A percentile compares a stretch with the other conserved stretches of the same genome.
phyloP scores from a whole-genome alignment of 352 stramenopile species.

The Globisporangium cystogenes region DNA sequence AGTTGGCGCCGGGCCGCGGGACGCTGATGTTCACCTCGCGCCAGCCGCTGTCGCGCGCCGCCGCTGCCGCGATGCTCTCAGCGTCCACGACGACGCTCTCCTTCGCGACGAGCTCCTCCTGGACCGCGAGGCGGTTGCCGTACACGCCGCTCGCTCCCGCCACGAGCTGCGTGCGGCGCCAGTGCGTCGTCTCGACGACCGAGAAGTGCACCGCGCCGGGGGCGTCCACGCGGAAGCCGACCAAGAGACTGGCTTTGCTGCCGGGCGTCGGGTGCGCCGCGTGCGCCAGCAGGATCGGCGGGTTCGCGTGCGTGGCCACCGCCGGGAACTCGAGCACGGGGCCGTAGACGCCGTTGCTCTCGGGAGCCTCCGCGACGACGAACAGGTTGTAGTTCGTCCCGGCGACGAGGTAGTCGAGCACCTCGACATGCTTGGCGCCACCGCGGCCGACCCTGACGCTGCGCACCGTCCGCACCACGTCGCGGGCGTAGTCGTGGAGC shows the following conservation, averaged over 20 bases:
- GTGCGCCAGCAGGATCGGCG: slow-evolving; percentile 62
- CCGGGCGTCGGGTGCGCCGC: slow-evolving; percentile 53
- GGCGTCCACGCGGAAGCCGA: slow-evolving; percentile 61
- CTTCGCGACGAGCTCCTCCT: slow-evolving; percentile 45
- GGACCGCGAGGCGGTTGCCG: slow-evolving; percentile 58
- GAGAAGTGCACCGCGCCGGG: slow-evolving; percentile 56
- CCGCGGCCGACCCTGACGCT: slow-evolving; percentile 29
- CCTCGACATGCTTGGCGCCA: slow-evolving; percentile 29
- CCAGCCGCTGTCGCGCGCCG: slow-evolving; percentile 44
- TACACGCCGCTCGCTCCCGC: slow-evolving; percentile 40
- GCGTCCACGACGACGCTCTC: slow-evolving; percentile 29
- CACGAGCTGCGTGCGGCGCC: slow-evolving; percentile 26
- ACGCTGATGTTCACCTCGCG: slow-evolving; percentile 50
- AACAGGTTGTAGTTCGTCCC: slow-evolving; percentile 63
- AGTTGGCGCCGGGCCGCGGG: slow-evolving; percentile 42
- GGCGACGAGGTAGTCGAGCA: slow-evolving; percentile 55
- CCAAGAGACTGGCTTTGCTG: slow-evolving; percentile 34
- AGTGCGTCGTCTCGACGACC: slow-evolving; percentile 35
- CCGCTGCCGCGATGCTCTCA: slow-evolving; percentile 16
- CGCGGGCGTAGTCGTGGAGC: slow-evolving; percentile 49
- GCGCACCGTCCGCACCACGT: slow-evolving; percentile 48
- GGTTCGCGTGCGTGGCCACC: slow-evolving; percentile 56
- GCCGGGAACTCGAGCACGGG: slow-evolving; percentile 30
- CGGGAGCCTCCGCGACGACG: slow-evolving; percentile 43
- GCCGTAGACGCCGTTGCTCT: slow-evolving; percentile 59